A percentile compares a stretch with the other conserved stretches of the same genome.
Conservation (phyloP, 2,329 filamentous ascomycete species). For the Aspergillus unguis region DNA sequence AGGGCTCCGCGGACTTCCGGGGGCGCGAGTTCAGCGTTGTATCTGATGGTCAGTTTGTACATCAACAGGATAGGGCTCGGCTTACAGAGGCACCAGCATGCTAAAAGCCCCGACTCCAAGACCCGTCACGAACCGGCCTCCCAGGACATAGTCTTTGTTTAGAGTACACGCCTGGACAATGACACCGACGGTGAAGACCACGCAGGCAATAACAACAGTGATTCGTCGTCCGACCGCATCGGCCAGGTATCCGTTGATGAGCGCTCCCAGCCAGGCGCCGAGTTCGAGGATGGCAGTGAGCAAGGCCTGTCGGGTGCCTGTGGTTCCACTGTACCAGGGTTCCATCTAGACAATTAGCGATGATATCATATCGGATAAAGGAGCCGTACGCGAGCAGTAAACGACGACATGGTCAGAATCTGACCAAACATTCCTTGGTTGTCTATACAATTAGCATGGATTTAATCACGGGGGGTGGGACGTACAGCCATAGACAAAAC, state of each 20-base stretch:
- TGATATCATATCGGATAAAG: no score
- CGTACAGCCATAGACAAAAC: constrained; percentile 58
- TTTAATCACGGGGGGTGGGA: neutral
- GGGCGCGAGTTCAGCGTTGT: constrained; percentile 26
- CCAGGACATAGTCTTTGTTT: constrained; percentile 33
- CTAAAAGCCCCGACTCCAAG: constrained; percentile 42
- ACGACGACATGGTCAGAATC: constrained; percentile 54
- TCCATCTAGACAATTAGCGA: constrained; percentile 25
- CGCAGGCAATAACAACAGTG: constrained; percentile 33
- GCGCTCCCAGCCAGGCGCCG: constrained; percentile 38
- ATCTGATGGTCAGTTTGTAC: neutral
- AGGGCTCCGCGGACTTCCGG: constrained; percentile 43
- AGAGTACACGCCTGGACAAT: constrained; percentile 36
- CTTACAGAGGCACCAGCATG: constrained; percentile 42
- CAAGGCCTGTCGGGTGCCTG: constrained; percentile 26
- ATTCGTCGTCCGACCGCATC: constrained; percentile 35
- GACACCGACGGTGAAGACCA: constrained; percentile 37
- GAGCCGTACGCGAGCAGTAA: constrained; percentile 40
- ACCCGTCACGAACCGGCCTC: constrained; percentile 42
- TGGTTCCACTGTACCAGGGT: constrained; percentile 2
- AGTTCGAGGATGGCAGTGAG: constrained; percentile 42
- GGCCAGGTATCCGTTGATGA: constrained; percentile 37
- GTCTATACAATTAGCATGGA: constrained; percentile 33
- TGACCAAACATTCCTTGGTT: constrained; percentile 77
- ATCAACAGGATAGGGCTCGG: constrained; percentile 13